phyloP scores from a whole-genome alignment of 192 early-diverging fungal genomes.

The Coemansia sp. region DNA sequence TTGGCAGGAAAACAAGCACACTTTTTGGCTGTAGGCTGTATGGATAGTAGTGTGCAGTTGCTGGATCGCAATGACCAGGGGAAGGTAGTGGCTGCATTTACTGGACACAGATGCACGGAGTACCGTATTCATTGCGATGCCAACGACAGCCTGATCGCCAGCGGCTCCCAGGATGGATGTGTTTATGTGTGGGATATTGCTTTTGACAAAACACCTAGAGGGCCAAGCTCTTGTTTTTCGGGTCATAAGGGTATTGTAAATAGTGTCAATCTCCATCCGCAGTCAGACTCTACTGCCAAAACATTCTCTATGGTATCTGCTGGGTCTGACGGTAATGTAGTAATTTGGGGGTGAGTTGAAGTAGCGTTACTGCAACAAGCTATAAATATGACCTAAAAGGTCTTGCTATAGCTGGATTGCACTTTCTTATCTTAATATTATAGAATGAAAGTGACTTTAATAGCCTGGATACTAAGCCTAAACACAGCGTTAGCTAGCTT shows the following conservation, averaged over 20 bases:
- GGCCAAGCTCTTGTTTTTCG: constrained; percentile 6
- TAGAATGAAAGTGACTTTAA: background rate
- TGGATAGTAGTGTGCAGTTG: constrained; percentile 80
- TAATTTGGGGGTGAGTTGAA: constrained; percentile 30
- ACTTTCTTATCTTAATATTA: background rate
- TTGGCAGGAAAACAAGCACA: constrained; percentile 63
- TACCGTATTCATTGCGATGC: constrained; percentile 77
- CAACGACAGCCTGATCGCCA: constrained; percentile 70
- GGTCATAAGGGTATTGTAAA: constrained; percentile 47
- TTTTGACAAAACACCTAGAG: constrained; percentile 38
- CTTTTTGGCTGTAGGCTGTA: constrained; percentile 69
- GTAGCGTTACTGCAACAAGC: background rate
- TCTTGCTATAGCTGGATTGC: background rate
- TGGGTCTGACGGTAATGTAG: constrained; percentile 39
- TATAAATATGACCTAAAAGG: no score
- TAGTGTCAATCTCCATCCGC: constrained; percentile 32
- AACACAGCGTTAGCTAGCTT: constrained; percentile 11
- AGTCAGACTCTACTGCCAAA: constrained; percentile 1
- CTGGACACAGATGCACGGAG: constrained; percentile 75
- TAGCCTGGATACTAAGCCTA: background rate
- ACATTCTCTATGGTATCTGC: constrained; percentile 30
- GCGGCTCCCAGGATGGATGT: constrained; percentile 86
- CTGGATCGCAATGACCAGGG: constrained; percentile 75
- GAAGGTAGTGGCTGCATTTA: constrained; percentile 66
- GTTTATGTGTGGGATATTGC: constrained; percentile 86